Evolutionary conservation across 305 asterid species (phyloP), one percentile per base, ranked within the genome.

Genomic region (Andrographis paniculata): DNA sequence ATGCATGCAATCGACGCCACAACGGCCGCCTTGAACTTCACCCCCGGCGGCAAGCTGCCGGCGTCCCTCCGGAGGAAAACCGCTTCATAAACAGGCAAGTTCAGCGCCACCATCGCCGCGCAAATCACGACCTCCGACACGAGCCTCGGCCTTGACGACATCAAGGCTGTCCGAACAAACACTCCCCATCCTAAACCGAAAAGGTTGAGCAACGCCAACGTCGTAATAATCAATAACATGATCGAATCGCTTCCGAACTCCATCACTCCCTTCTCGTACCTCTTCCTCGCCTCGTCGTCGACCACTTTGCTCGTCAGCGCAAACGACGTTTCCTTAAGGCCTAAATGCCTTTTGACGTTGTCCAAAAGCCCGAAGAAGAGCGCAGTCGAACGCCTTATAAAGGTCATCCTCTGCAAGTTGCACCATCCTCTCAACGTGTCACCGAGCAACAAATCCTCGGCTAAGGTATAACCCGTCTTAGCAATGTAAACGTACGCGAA

Each of bases 211-310:
- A 81, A 9, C 14, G 89, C 83, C 5, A 84, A 30, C 9, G 85
- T 66, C 7, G 87, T 53, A 12, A 69, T 56, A 20, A 81, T 74
- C 1, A 67, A 42, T 38, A 53, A 77, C 81, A 74, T 59, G 17
- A 63, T 42, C 3, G 84, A 80, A 11, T 77, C 64, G 65, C 74
- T 75, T 11, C 97, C 95, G 17, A 88, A 88, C 55, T 88, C 94
- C 42, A 81, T 59, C 14, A 77, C 45, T 44, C 67, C 95, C 5
- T 72, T 57, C 56, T 65, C 59, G 42, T 73, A 79, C 64, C 95
- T 81, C 74, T 54, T 65, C 24, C 35, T 54, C 1, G 63, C 66
- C 17, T 70, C 73, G 0, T 68, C 79, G 6, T 81, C 93, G 60
- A 65, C 68, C 1, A 64, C 82, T 49, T 88, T 84, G n/a, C 67